Evolutionary conservation across 371 early-diverging fungal genomes (phyloP).

Genomic region (Choanephora cucurbitarum): DNA sequence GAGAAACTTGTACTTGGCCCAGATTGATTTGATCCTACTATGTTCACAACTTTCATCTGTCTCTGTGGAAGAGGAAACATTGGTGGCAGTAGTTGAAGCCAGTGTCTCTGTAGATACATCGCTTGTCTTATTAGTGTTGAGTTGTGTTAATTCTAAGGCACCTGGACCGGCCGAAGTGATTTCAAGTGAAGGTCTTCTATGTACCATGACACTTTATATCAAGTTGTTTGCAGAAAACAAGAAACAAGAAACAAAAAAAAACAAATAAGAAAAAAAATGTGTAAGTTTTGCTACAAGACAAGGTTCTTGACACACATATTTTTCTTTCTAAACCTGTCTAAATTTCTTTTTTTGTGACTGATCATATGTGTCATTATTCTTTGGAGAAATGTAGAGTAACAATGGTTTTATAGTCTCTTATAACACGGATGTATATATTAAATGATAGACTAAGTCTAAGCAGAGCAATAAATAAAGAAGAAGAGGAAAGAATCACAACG

Average conservation of each 20-base stretch:
- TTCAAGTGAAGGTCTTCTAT: not conserved
- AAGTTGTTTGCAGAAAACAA: not conserved
- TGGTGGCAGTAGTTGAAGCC: not conserved
- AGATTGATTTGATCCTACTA: not conserved
- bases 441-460: too few species aligned
- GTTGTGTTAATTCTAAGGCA: not conserved
- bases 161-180: not conserved
- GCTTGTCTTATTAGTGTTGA: not conserved
- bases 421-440: too few species aligned
- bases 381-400: too few species aligned
- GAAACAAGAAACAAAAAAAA: not conserved
- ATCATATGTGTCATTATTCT: not conserved
- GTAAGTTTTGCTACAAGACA: too few species aligned
- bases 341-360: slow-evolving; percentile 2
- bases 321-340: not conserved
- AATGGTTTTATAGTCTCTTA: too few species aligned
- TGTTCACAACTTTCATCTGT: not conserved
- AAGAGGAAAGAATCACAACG: too few species aligned
- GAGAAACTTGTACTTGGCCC: not conserved
- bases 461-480: too few species aligned
- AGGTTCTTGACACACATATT: too few species aligned
- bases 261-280: not conserved
- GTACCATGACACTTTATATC: not conserved
- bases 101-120: not conserved
- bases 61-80: not conserved